phyloP scores from a whole-genome alignment of 2,329 filamentous ascomycete species.

The Coniochaeta prunicola region DNA sequence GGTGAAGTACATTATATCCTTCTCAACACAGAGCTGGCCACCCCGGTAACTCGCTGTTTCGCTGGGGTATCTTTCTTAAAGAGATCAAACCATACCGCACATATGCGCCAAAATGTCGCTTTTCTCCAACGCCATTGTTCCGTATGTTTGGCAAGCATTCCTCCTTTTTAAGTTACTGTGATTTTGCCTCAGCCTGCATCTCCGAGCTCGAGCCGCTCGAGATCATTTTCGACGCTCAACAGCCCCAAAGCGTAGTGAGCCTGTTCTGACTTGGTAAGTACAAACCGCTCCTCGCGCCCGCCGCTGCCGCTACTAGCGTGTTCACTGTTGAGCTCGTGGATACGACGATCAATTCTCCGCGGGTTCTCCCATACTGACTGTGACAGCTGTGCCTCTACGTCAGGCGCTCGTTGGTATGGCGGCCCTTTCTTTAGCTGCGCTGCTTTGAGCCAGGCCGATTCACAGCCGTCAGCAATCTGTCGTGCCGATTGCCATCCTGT shows the following conservation, averaged over 20 bases:
- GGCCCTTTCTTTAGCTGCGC: slow-evolving; percentile 69
- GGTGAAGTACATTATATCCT: background rate
- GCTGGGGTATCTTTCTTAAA: background rate
- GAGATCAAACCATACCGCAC: background rate
- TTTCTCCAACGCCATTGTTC: background rate
- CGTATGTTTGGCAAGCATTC: background rate
- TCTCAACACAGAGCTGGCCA: background rate
- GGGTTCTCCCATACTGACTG: slow-evolving; percentile 40
- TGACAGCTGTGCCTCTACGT: slow-evolving; percentile 27
- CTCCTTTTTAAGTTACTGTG: background rate
- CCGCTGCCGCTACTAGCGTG: background rate
- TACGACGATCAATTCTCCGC: slow-evolving; percentile 42
- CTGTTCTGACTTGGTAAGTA: slow-evolving; percentile 55
- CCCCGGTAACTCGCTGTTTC: background rate
- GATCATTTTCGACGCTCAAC: slow-evolving; percentile 69
- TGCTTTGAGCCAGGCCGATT: slow-evolving; percentile 74
- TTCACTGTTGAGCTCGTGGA: slow-evolving; percentile 34
- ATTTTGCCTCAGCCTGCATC: slow-evolving; percentile 15
- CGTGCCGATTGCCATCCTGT: slow-evolving; percentile 84
- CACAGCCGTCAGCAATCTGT: slow-evolving; percentile 76
- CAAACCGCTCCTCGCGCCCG: slow-evolving; percentile 30
- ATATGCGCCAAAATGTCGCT: background rate
- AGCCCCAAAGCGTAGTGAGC: slow-evolving; percentile 73
- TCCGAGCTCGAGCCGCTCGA: slow-evolving; percentile 54
- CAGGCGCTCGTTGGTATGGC: slow-evolving; percentile 51